Evolutionary conservation across 2,329 filamentous ascomycete species (phyloP).

Genomic region (Pezicula rhizophila): DNA sequence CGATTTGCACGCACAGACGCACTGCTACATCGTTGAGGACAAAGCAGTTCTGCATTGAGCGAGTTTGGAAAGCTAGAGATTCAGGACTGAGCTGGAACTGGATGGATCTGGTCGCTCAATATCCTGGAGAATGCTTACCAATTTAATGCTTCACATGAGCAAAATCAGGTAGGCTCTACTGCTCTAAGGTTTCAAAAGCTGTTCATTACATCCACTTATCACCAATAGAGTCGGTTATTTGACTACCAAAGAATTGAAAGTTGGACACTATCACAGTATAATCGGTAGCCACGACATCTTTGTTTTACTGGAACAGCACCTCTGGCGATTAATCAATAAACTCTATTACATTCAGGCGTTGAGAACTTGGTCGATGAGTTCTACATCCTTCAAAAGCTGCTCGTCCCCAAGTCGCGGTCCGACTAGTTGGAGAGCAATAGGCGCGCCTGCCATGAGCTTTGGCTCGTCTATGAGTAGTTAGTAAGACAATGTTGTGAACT

Average conservation of each 20-base stretch:
- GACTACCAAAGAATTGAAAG: no score
- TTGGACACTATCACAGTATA: no score
- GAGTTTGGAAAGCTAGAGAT: slow-evolving; percentile 26
- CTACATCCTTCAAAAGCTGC: slow-evolving; percentile 26
- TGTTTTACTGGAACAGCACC: no score
- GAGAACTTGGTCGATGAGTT: slow-evolving; percentile 24
- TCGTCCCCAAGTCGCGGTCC: slow-evolving; percentile 27
- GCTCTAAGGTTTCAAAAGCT: no score
- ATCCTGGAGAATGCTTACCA: slow-evolving; percentile 26
- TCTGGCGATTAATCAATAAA: no score
- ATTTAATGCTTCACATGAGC: slow-evolving; percentile 15
- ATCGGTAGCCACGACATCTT: no score
- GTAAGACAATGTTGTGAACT: neutral
- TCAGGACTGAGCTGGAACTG: slow-evolving; percentile 23
- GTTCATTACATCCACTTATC: no score
- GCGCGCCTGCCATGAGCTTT: slow-evolving; percentile 28
- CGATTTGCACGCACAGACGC: slow-evolving; percentile 20
- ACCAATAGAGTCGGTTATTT: no score
- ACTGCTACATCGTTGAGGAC: slow-evolving; percentile 24
- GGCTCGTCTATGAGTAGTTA: slow-evolving; percentile 26
- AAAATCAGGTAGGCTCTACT: no score
- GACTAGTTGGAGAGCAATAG: slow-evolving; percentile 28
- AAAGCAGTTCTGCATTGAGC: slow-evolving; percentile 19
- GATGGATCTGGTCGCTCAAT: slow-evolving; percentile 23
- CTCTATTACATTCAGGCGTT: slow-evolving; percentile 7